Evolutionary conservation across 345 rosid genomes (phyloP), one percentile per base, ranked within the genome.

Genomic region (Combretum micranthum): DNA sequence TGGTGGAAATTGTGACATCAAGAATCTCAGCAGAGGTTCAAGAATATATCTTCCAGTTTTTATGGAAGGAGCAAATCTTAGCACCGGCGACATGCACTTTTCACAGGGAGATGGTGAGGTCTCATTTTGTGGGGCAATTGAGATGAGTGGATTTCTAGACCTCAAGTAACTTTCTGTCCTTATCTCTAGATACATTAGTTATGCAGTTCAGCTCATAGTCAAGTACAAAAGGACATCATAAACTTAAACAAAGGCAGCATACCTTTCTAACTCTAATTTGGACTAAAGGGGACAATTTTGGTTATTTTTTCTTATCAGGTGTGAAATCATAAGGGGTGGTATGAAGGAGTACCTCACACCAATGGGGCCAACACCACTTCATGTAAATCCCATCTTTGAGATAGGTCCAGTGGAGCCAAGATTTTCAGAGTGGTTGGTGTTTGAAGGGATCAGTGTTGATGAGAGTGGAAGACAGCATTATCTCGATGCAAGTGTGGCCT

Each of bases 61-160:
- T 44, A 80, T 92, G 3, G 98, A 88, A 50, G 96, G 95, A 23
- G 98, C 96, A 25, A 88, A 88, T 56, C 74, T 92, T 56, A 92
- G 96, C 52, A 83, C 96, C 0, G 96, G 98, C 12, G 96, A 92
- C 45, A 92, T 92, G 98, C 98, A 92, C 69, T 92, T 88, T 58
- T 92, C 98, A 12, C 93, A 88, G 79, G 98, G 96, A 12, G 98
- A 88, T 64, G 98, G 96, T 52, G 98, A 92, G 73, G 73, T 92
- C 61, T 69, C 98, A 3, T 83, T 92, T 81, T 92, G 98, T 2
- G 96, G 98, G 1, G 98, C 96, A 45, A 92, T 92, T 3, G 95
- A 92, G 76, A 84, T 83, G 93, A 92, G 96, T 55, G 96, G 98
- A 15, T 92, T 86, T 56, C 75, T 92, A 47, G 93, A 78, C 69